phyloP scores from a whole-genome alignment of 2,329 filamentous ascomycete species.

The Diaporthe citrichinensis region DNA sequence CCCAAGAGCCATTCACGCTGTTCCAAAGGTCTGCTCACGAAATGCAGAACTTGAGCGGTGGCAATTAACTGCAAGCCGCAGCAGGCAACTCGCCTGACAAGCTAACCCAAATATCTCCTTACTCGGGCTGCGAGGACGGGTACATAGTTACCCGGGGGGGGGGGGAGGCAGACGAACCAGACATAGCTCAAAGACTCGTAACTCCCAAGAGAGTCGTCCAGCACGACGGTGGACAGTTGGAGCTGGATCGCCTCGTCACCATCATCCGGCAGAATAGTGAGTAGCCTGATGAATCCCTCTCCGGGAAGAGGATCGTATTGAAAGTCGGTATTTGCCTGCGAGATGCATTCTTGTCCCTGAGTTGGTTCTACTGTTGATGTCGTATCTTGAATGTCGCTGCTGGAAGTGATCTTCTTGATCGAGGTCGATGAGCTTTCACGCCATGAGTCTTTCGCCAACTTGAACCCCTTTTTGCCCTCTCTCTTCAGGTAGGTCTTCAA shows the following conservation, averaged over 20 bases:
- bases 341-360: neutral
- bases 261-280: neutral
- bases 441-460: neutral
- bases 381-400: neutral
- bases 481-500: neutral
- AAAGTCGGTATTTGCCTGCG: neutral
- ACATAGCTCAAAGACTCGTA: constrained; percentile 19
- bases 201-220: neutral
- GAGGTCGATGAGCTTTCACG: neutral
- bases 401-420: neutral
- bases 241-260: neutral
- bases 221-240: neutral
- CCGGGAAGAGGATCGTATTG: neutral
- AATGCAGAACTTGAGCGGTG: neutral
- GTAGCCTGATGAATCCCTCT: neutral
- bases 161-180: neutral
- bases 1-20: neutral
- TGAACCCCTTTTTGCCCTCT: neutral
- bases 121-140: too few species aligned
- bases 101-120: neutral
- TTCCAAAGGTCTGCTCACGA: too few species aligned
- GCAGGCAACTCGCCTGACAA: neutral
- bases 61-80: too few species aligned
- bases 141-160: neutral
- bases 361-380: neutral